Evolutionary conservation across 2,329 filamentous ascomycete genomes (phyloP).

Genomic region (Rutstroemia sp.): DNA sequence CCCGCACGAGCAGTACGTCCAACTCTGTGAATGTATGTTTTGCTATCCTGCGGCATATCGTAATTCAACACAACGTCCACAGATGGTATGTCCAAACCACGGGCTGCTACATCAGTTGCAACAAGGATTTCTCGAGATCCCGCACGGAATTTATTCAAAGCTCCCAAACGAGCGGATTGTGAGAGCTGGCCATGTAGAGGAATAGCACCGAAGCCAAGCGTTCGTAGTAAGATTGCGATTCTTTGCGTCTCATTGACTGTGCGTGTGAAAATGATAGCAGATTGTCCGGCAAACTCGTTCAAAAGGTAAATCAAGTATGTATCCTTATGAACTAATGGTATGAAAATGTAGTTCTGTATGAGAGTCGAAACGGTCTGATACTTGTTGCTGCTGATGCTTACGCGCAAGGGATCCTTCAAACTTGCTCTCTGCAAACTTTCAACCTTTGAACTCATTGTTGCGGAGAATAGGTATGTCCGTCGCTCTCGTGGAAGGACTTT

Average conservation of each 20-base stretch:
- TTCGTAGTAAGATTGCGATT: conserved; percentile 72
- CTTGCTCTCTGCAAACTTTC: conserved; percentile 88
- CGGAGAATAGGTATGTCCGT: conserved; percentile 84
- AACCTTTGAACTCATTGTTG: conserved; percentile 90
- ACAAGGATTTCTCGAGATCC: conserved; percentile 79
- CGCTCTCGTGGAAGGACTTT: conserved; percentile 75
- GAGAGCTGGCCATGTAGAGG: conserved; percentile 88
- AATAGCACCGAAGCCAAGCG: conserved; percentile 82
- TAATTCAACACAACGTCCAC: conserved; percentile 84
- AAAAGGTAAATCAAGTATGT: conserved; percentile 79
- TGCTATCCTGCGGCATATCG: conserved; percentile 75
- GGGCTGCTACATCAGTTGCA: conserved; percentile 87
- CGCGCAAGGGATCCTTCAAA: conserved; percentile 72
- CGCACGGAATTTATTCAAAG: conserved; percentile 82
- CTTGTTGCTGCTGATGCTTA: conserved; percentile 74
- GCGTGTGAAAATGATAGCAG: conserved; percentile 81
- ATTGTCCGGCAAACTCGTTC: conserved; percentile 81
- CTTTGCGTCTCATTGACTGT: conserved; percentile 90
- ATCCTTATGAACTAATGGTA: conserved; percentile 83
- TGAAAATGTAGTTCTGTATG: conserved; percentile 78
- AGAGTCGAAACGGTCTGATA: conserved; percentile 90
- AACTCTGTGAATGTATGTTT: conserved; percentile 87
- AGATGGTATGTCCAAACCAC: conserved; percentile 87
- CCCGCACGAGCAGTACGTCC: conserved; percentile 83
- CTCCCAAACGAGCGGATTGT: conserved; percentile 78